Percentiles rank a stretch among this genome's conserved stretches.
Evolutionary conservation across 306 rosid genomes (phyloP).

Genomic region (Quercus gilva): DNA sequence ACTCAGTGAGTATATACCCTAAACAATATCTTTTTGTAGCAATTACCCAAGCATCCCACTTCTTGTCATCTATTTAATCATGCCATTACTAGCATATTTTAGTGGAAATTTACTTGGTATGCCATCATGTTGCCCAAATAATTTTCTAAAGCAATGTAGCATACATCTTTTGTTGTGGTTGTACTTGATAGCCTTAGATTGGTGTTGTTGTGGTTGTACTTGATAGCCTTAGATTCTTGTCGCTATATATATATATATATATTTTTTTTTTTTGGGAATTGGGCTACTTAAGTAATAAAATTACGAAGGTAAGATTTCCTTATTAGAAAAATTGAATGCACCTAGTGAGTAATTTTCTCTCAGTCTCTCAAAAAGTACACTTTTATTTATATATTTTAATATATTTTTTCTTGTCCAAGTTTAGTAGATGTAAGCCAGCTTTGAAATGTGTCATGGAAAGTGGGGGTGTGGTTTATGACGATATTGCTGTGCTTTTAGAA

Average conservation of each 20-base stretch:
- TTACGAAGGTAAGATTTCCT: neutral
- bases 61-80: neutral
- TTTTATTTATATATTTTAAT: neutral
- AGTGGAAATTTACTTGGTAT: neutral
- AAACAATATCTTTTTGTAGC: neutral
- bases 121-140: neutral
- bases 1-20: constrained; percentile 68
- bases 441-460: neutral
- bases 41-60: neutral
- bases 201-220: neutral
- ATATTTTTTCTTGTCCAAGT: neutral
- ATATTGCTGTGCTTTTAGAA: neutral
- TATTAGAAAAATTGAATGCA: neutral
- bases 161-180: neutral
- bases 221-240: neutral
- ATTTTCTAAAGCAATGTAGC: neutral
- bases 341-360: neutral
- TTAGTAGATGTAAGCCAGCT: neutral
- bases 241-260: neutral
- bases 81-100: neutral
- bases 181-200: neutral
- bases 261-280: neutral
- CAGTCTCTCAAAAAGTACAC: neutral
- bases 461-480: too few species aligned
- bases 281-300: neutral